Conservation (phyloP, 2,329 filamentous ascomycete genomes). For the Ophiostoma sp. region DNA sequence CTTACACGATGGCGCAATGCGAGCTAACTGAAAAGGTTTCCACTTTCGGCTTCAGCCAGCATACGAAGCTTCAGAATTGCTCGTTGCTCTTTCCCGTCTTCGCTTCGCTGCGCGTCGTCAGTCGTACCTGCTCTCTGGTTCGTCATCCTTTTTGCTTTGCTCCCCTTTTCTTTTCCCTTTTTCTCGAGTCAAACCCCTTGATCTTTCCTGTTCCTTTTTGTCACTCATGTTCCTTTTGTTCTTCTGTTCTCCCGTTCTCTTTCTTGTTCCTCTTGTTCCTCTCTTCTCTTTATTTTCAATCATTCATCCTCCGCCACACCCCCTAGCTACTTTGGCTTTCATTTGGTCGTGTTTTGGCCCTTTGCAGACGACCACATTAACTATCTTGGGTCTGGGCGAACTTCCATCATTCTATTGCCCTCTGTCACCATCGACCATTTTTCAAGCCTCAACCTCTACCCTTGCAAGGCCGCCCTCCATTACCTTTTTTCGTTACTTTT, state of each 20-base stretch:
- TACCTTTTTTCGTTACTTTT: background rate
- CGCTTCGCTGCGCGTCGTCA: background rate
- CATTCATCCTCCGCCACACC: background rate
- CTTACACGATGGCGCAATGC: slow-evolving; percentile 32
- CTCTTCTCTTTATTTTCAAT: background rate
- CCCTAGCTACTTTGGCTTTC: background rate
- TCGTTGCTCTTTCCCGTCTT: slow-evolving; percentile 19
- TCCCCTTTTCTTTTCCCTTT: background rate
- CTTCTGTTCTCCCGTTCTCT: background rate
- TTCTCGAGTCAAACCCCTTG: background rate
- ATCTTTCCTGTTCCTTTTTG: background rate
- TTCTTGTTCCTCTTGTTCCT: background rate
- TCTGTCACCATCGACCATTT: slow-evolving; percentile 29
- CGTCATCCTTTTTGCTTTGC: background rate
- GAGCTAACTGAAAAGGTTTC: slow-evolving; percentile 29
- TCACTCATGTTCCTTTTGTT: background rate
- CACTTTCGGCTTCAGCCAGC: slow-evolving; percentile 18
- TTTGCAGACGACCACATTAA: slow-evolving; percentile 13
- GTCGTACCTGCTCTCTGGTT: slow-evolving; percentile 6
- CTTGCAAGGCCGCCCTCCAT: slow-evolving; percentile 11
- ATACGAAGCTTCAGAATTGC: slow-evolving; percentile 1
- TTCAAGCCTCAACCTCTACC: slow-evolving; percentile 20
- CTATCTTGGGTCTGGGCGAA: slow-evolving; percentile 21
- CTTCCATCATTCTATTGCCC: slow-evolving; percentile 29
- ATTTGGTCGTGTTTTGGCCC: background rate